Conservation (phyloP, 441 rosid genomes). For the Viola pubescens region DNA sequence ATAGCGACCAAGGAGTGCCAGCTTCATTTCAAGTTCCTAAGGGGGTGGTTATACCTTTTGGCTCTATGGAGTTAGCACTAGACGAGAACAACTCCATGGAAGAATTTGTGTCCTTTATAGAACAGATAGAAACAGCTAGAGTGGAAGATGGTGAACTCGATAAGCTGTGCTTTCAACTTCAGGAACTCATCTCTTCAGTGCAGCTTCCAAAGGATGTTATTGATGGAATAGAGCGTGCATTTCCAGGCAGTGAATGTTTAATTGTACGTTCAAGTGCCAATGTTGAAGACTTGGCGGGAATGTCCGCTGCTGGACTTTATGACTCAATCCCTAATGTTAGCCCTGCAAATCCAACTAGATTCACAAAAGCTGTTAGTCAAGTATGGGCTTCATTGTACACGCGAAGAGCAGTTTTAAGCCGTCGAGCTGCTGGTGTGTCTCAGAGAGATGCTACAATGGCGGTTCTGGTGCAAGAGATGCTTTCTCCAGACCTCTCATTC, state of each 20-base stretch:
- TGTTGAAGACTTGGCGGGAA: conserved; percentile 90
- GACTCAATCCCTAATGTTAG: conserved; percentile 92
- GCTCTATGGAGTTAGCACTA: conserved; percentile 77
- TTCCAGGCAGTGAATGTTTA: conserved; percentile 47
- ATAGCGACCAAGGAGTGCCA: conserved; percentile 69
- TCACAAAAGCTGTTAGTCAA: conserved; percentile 61
- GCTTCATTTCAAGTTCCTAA: conserved; percentile 77
- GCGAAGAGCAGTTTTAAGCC: conserved; percentile 84
- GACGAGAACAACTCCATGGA: conserved; percentile 40
- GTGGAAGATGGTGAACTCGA: conserved; percentile 66
- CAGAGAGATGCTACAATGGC: conserved; percentile 93
- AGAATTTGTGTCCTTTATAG: conserved; percentile 47
- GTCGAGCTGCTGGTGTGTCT: conserved; percentile 71
- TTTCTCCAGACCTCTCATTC: conserved; percentile 79
- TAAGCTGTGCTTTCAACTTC: conserved; percentile 51
- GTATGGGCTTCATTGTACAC: conserved; percentile 98
- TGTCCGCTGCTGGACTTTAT: conserved; percentile 97
- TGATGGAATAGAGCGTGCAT: conserved; percentile 36
- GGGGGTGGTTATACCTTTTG: conserved; percentile 82
- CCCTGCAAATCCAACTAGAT: conserved; percentile 51
- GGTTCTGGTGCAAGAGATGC: conserved; percentile 91
- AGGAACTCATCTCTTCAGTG: conserved; percentile 49
- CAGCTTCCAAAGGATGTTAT: conserved; percentile 48
- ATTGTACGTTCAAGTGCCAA: conserved; percentile 97
- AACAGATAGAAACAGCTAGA: conserved; percentile 58